Evolutionary conservation across 2,329 filamentous ascomycete genomes (phyloP).

Genomic region (Cryphonectria carpinicola): DNA sequence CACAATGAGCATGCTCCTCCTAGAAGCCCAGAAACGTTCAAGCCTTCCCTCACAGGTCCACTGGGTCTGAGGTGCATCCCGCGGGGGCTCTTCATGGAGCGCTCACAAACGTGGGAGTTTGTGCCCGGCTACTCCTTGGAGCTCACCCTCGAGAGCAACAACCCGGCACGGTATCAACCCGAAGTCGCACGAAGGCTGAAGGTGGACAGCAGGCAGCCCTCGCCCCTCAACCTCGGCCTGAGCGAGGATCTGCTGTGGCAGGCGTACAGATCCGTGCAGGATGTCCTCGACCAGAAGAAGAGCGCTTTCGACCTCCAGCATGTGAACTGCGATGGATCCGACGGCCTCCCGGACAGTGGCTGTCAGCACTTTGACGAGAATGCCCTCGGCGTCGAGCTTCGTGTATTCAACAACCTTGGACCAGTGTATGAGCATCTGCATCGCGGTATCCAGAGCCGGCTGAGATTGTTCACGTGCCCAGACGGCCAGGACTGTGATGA

Average conservation of each 20-base stretch:
- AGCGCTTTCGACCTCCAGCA: conserved; percentile 47
- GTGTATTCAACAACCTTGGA: conserved; percentile 54
- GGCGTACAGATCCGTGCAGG: conserved; percentile 47
- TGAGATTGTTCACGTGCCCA: conserved; percentile 50
- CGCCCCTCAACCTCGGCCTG: conserved; percentile 50
- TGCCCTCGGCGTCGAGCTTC: conserved; percentile 50
- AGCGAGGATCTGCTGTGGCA: conserved; percentile 54
- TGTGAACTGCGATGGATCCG: conserved; percentile 40
- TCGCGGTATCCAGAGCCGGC: conserved; percentile 47
- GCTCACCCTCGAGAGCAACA: conserved; percentile 49
- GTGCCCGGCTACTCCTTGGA: conserved; percentile 55
- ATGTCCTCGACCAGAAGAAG: conserved; percentile 45
- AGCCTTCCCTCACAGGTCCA: conserved; percentile 47
- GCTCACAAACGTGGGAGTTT: conserved; percentile 50
- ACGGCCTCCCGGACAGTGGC: conserved; percentile 43
- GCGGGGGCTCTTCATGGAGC: conserved; percentile 47
- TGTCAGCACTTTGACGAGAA: conserved; percentile 48
- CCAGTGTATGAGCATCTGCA: conserved; percentile 50
- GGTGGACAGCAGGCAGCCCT: conserved; percentile 51
- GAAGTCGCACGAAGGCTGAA: conserved; percentile 46
- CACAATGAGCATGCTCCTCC: conserved; percentile 39
- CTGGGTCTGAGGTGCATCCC: conserved; percentile 53
- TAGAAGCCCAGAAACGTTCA: conserved; percentile 44
- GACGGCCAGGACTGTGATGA: conserved; percentile 48
- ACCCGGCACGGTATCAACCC: conserved; percentile 39